Evolutionary conservation across 1,139 yeast genomes (phyloP), one percentile per base, ranked within the genome.

Genomic region (Candida sojae): DNA sequence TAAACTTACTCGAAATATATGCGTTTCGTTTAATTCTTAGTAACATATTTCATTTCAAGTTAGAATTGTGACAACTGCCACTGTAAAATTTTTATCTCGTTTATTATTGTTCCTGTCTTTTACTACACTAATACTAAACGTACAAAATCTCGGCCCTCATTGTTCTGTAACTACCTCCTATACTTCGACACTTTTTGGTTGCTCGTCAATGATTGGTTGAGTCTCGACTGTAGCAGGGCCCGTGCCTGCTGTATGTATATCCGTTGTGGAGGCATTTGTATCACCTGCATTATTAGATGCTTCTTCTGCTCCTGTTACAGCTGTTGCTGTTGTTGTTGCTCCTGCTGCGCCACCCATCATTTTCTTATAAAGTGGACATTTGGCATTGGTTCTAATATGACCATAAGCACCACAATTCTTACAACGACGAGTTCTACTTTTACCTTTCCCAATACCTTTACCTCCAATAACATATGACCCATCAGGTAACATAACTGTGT

Each of bases 351-450:
- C 43, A 41, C 62, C 62, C 30, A 58, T 61, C 46, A 59, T 57
- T 6, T 72, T 76, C 43, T 61, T 56, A 54, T 71, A 92, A 77
- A 91, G 76, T n/a, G 98, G 98, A 68, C 98, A 92, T 0, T 89
- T 71, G 63, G 86, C 86, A 65, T 90, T 91, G 8, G 98, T 92
- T 61, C 96, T 79, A 54, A 92, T 93, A 65, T 93, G 99, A 0
- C 98, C 99, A 58, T 88, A 79, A 3, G 93, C 96, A 28, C 98
- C 98, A 76, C 98, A 93, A 1, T 96, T 87, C 5, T 96, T 91
- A 70, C 98, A 93, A 60, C 90, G 80, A 62, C 98, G 76, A 6
- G 88, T 85, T 1, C 88, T 88, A 48, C 91, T 83, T 62, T 88
- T 89, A 7, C 87, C 88, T 60, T 85, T 86, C 12, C 90, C 88